Conservation (phyloP, 257 asterid genomes). For the Verbascum thapsus region DNA sequence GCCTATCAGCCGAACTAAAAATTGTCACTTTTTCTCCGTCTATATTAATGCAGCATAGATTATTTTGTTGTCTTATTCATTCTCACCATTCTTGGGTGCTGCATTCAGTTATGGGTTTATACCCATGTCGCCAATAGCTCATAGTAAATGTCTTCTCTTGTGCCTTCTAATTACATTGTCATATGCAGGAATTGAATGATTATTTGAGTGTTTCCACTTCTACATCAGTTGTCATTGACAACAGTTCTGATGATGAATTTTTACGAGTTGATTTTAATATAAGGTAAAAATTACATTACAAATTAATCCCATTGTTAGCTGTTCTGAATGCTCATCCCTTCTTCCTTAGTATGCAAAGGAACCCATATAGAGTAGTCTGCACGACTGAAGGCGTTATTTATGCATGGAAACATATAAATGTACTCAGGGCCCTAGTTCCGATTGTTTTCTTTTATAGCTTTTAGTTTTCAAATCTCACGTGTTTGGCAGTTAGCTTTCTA, state of each 20-base stretch:
- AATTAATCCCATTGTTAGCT: neutral
- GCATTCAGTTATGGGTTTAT: neutral
- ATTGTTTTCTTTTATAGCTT: neutral
- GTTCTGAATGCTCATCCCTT: conserved; percentile 1
- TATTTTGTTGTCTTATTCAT: conserved; percentile 11
- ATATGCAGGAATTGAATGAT: conserved; percentile 73
- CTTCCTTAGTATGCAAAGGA: conserved; percentile 8
- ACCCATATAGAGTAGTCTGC: conserved; percentile 1
- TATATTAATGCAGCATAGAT: neutral
- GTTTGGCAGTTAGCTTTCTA: neutral
- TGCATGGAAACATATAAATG: neutral
- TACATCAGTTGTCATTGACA: conserved; percentile 75
- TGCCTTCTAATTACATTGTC: conserved; percentile 27
- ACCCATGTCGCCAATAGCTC: neutral
- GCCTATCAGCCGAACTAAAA: conserved; percentile 9
- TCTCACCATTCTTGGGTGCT: neutral
- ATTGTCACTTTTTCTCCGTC: neutral
- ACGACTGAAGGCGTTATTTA: neutral
- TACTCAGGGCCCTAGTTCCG: neutral
- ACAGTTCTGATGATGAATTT: conserved; percentile 88
- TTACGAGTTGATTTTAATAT: conserved; percentile 70
- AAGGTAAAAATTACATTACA: too few species aligned
- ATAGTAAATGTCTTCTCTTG: too few species aligned
- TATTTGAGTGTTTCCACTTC: conserved; percentile 70
- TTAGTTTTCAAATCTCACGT: neutral